Evolutionary conservation across 331 rosid species (phyloP), one percentile per base, ranked within the genome.

Genomic region (Quercus phellos): DNA sequence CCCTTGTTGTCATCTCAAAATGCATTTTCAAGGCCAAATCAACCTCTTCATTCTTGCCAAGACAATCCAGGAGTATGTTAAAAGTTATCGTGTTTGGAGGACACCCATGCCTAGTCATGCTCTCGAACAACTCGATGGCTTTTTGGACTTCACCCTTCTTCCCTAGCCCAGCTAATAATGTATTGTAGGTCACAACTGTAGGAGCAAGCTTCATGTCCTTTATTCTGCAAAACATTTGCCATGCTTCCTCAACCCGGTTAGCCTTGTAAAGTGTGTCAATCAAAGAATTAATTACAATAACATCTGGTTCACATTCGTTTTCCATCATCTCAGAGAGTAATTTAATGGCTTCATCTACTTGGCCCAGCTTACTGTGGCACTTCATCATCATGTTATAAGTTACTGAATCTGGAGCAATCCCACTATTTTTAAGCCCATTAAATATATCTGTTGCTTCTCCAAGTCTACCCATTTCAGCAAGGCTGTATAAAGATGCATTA

Each of bases 381-480:
- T 91, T 91, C 91, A 94, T 94, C 97, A 92, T 88, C 89, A 90
- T 90, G 82, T 86, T 94, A 79, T 92, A 94, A 68, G 99, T 90
- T 68, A 90, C 90, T 24, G 94, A 87, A 83, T 94, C 96, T 3
- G 99, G 99, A 24, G 88, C 81, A 76, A 94, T 91, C 66, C 99
- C 99, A 66, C 89, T 87, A 70, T 74, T 78, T 74, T 80, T 87
- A 76, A 94, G 93, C 78, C 89, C 90, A 66, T 83, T 86, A 81
- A 89, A 92, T 42, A 92, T 78, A 68, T 85, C 77, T 69, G 83
- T 88, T 14, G 99, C 99, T 74, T 92, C 99, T 81, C 76, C 73
- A 69, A 94, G 84, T 87, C 85, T 90, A 55, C 96, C 97, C 76
- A 27, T 75, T 87, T 86, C 91, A 58, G 97, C 93, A 76, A 94